Evolutionary conservation across 306 rosid species (phyloP).

Genomic region (Glycine soja): DNA sequence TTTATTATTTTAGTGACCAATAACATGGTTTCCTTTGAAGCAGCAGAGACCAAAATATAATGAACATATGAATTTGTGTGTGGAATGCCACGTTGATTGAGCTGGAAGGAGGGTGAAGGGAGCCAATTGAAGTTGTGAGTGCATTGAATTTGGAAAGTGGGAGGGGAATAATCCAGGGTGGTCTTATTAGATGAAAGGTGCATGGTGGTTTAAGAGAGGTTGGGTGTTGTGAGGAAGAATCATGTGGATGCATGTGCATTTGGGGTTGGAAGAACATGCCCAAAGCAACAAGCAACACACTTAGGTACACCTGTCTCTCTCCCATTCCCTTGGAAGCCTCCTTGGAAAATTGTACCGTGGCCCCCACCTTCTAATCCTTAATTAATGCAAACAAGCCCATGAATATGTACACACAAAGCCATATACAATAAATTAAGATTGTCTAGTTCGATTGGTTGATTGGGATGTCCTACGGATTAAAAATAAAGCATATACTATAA

Average conservation of each 20-base stretch:
- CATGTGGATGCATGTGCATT: constrained; percentile 95
- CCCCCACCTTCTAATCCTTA: constrained; percentile 53
- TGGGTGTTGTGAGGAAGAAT: constrained; percentile 55
- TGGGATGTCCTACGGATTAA: too few relatives aligned
- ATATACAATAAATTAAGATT: constrained; percentile 11
- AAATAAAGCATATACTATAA: constrained; percentile 1
- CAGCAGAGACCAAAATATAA: constrained; percentile 61
- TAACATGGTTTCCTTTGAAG: constrained; percentile 72
- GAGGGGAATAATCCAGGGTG: constrained; percentile 96
- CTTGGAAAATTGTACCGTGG: constrained; percentile 55
- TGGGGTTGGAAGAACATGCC: constrained; percentile 74
- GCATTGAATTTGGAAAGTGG: constrained; percentile 76
- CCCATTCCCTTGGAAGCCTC: constrained; percentile 75
- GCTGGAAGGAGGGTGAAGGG: constrained; percentile 68
- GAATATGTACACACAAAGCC: neutral
- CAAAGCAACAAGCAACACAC: constrained; percentile 51
- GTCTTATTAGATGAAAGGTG: constrained; percentile 58
- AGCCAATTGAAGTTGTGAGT: constrained; percentile 40
- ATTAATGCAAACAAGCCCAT: constrained; percentile 39
- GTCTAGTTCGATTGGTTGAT: too few relatives aligned
- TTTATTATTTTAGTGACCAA: constrained; percentile 23
- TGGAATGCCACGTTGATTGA: constrained; percentile 64
- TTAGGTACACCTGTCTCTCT: constrained; percentile 64
- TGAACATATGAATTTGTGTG: neutral
- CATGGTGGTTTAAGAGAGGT: constrained; percentile 48